Base-by-base conservation (phyloP, 2,329 filamentous ascomycete genomes). In the Lecanicillium sp. region DNA sequence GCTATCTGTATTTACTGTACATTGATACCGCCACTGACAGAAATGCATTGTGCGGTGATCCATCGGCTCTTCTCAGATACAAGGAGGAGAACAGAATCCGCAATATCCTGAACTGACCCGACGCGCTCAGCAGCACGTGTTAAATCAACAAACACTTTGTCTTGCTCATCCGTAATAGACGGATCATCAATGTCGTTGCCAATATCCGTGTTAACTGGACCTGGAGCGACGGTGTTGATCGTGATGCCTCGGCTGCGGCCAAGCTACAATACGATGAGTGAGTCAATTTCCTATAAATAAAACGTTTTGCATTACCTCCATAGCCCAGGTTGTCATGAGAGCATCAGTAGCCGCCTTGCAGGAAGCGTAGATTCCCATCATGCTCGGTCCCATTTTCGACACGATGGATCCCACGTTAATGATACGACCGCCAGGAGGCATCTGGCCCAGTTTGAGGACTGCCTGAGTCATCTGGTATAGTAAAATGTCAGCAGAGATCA, bases 31-130 rank as follows among this genome's bases (percentile, higher is more conserved):
- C 58, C 62, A 33, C 55, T 64, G 28, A 58, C 60, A 2, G 53
- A 57, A 42, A 66, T 61, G 22, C 50, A 55, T 52, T 67, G 63
- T 7, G 57, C 65, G 0, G 64, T 66, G n/a, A 68, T 60, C 65
- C 65, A 68, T 5, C 64, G 48, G 19, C 54, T 57, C 40, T 60
- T 59, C 42, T 65, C 59, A 7, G 49, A 57, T 2, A 53, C 61
- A 3, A 68, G 38, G 32, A 66, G 41, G 18, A 65, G 42, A 18
- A 62, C 59, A 0, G 60, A 62, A 43, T 69, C 64, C 0, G 58
- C 66, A 30, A 70, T 52, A 38, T 70, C 66, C 14, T 58, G 58
- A 3, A 51, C 40, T 0, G 51, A 58, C 0, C 63, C 64, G 2
- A 54, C 32, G 1, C 61, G 43, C n/a, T 56, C 45, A 4, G 51